Conservation (phyloP, 2,329 filamentous ascomycete species). For the Capronia epimyces region DNA sequence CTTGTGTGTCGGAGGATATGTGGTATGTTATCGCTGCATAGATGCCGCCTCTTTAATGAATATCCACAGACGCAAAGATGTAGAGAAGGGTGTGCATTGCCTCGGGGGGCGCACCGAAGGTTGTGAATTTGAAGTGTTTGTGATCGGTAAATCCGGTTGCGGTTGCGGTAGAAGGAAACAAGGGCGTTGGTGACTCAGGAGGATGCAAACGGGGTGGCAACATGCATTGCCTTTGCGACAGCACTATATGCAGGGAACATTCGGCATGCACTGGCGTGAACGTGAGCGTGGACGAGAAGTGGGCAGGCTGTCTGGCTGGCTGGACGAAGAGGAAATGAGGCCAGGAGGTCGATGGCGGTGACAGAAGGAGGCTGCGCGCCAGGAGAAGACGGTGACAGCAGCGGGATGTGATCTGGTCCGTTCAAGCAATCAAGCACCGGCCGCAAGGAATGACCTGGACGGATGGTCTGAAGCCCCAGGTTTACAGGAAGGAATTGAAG, state of each 20-base stretch:
- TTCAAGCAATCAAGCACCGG: not conserved
- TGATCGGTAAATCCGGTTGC: not conserved
- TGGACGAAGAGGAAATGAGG: conserved; percentile 1
- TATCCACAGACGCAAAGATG: not conserved
- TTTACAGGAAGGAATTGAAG: not conserved
- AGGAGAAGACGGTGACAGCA: not conserved
- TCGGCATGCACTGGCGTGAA: not conserved
- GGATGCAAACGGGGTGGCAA: conserved; percentile 1
- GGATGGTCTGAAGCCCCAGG: no score
- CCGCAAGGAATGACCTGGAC: no score
- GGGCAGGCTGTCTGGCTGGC: not conserved
- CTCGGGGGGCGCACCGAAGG: not conserved
- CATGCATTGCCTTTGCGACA: conserved; percentile 2
- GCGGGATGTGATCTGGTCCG: not conserved
- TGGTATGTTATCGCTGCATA: not conserved
- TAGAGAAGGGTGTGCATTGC: conserved; percentile 2
- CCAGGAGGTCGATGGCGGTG: conserved; percentile 3
- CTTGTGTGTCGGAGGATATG: not conserved
- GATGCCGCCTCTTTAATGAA: conserved; percentile 2
- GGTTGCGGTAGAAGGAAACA: conserved; percentile 9
- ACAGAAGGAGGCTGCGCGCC: not conserved
- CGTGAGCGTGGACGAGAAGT: not conserved
- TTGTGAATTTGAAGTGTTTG: not conserved
- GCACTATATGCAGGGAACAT: not conserved
- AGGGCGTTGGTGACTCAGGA: not conserved